phyloP scores from a whole-genome alignment of 1,139 yeast genomes.

The Pichia sp. region DNA sequence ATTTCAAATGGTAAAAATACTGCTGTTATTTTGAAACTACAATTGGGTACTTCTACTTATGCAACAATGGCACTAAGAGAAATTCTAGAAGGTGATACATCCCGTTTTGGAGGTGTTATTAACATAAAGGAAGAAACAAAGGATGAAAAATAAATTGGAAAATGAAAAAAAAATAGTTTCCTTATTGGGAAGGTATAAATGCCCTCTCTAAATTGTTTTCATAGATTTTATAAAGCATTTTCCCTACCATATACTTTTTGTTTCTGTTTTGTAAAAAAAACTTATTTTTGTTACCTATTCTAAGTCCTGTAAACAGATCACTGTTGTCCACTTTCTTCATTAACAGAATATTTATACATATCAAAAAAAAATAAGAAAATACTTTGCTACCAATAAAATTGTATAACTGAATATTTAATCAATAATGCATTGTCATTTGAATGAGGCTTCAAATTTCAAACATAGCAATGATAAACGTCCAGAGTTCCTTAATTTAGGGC shows the following conservation, averaged over 20 bases:
- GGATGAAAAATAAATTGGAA: background rate
- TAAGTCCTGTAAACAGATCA: background rate
- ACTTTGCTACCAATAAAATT: background rate
- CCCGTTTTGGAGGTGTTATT: constrained; percentile 25
- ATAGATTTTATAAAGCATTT: background rate
- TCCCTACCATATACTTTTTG: background rate
- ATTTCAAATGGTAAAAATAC: constrained; percentile 41
- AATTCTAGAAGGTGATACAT: constrained; percentile 34
- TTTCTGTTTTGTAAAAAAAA: background rate
- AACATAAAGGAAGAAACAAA: constrained; percentile 9
- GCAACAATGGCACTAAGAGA: constrained; percentile 98
- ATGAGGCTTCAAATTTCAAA: background rate
- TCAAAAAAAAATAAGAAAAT: background rate
- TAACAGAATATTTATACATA: background rate
- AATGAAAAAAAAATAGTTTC: background rate
- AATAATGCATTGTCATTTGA: background rate
- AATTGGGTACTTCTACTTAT: constrained; percentile 80
- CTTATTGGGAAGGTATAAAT: background rate
- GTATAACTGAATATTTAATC: background rate
- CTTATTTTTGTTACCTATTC: background rate
- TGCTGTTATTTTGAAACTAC: constrained; percentile 73
- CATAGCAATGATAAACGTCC: background rate
- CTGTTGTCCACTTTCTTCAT: background rate
- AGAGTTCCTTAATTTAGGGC: background rate
- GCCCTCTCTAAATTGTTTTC: background rate